A percentile compares a stretch with the other conserved stretches of the same genome.
Evolutionary conservation across 75 land plant genomes (phyloP).

Genomic region (Picea glauca): DNA sequence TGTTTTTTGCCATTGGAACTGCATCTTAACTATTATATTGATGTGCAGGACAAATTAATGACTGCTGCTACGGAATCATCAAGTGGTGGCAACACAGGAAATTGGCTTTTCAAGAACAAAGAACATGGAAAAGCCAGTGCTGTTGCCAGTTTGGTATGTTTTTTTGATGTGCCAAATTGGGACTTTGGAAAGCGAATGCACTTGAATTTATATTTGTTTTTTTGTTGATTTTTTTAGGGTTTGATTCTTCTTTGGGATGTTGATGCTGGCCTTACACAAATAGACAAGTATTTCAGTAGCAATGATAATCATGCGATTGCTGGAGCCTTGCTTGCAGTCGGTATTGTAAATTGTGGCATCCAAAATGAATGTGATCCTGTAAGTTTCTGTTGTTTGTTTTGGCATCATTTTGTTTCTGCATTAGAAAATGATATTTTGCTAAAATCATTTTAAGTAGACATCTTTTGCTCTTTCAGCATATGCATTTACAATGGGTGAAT

Average conservation of each 20-base stretch:
- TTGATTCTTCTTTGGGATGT: conserved; percentile 95
- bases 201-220: background rate
- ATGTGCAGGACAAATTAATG: conserved; percentile 92
- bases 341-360: conserved; percentile 87
- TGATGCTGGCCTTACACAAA: conserved; percentile 86
- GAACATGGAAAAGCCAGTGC: conserved; percentile 99
- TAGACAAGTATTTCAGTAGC: conserved; percentile 90
- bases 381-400: conserved; percentile 12
- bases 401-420: background rate
- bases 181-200: background rate
- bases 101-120: conserved; percentile 96
- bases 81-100: conserved; percentile 58
- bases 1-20: background rate
- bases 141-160: conserved; percentile 90
- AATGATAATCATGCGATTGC: conserved; percentile 86
- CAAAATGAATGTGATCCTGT: conserved; percentile 99
- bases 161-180: background rate
- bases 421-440: background rate
- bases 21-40: background rate
- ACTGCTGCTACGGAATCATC: conserved; percentile 73
- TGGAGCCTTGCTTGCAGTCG: conserved; percentile 92
- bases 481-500: background rate
- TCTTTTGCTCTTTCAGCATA: background rate
- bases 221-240: conserved; percentile 45
- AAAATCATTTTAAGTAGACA: background rate